Conservation (phyloP, 148 eudicot species). For the Spergularia bocconei region DNA sequence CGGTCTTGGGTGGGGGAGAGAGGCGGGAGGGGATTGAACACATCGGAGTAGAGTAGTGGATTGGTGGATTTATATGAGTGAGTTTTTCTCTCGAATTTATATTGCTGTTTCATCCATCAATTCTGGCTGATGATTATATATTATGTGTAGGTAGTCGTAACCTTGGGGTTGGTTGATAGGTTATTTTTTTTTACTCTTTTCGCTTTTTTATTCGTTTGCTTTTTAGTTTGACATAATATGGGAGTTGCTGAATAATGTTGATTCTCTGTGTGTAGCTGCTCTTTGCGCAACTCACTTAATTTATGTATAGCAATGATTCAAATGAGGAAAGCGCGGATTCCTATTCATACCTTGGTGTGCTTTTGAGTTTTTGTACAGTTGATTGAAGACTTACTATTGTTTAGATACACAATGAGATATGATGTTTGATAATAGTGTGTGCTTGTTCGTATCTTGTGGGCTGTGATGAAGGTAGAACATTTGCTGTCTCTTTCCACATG, state of each 20-base stretch:
- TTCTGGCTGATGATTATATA: conserved; percentile 29
- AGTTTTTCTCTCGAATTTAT: conserved; percentile 20
- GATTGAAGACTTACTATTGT: background rate
- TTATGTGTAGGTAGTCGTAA: conserved; percentile 37
- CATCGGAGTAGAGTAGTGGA: conserved; percentile 28
- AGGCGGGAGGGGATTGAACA: background rate
- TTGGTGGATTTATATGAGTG: conserved; percentile 10
- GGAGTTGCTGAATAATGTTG: conserved; percentile 41
- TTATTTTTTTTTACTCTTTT: conserved; percentile 2
- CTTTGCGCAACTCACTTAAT: conserved; percentile 18
- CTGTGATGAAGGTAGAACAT: background rate
- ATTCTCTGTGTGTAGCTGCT: conserved; percentile 30
- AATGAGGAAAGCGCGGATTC: conserved; percentile 29
- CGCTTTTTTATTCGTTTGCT: conserved; percentile 8
- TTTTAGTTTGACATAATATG: conserved; percentile 32
- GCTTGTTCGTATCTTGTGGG: conserved; percentile 1
- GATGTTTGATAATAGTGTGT: background rate
- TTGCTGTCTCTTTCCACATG: background rate
- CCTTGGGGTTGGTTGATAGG: conserved; percentile 15
- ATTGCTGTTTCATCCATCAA: conserved; percentile 22
- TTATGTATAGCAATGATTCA: conserved; percentile 41
- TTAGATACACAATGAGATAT: background rate
- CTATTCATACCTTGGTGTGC: conserved; percentile 11
- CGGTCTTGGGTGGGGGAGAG: background rate
- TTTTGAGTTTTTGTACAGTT: conserved; percentile 21